phyloP scores from a whole-genome alignment of 2,329 filamentous ascomycete genomes.

The Colletotrichum lupini region DNA sequence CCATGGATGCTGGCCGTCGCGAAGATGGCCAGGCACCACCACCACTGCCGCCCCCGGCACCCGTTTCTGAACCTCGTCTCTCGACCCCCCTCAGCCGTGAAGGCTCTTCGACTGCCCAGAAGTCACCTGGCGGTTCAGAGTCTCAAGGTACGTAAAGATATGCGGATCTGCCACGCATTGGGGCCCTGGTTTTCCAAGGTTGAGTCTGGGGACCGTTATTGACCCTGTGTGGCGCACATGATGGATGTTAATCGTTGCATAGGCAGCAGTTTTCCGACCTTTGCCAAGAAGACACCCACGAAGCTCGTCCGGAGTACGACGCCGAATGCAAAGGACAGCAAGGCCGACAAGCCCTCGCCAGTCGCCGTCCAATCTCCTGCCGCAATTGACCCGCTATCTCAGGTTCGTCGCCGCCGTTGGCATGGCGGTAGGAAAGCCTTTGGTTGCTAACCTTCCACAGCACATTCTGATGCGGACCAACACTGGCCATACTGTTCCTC shows the following conservation, averaged over 20 bases:
- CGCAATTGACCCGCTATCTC: conserved; percentile 44
- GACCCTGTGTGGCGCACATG: conserved; percentile 6
- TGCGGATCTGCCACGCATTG: background rate
- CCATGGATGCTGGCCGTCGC: conserved; percentile 29
- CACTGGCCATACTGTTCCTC: conserved; percentile 68
- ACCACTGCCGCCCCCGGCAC: background rate
- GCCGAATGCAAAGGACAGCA: conserved; percentile 35
- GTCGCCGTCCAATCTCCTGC: conserved; percentile 31
- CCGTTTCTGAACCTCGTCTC: conserved; percentile 40
- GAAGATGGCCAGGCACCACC: conserved; percentile 15
- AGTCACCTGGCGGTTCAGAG: conserved; percentile 43
- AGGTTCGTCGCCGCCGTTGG: conserved; percentile 37
- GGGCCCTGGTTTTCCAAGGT: background rate
- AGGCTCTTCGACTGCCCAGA: conserved; percentile 27
- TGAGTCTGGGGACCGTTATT: background rate
- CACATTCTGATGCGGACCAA: conserved; percentile 76
- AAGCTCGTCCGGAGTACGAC: conserved; percentile 27
- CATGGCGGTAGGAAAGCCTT: background rate
- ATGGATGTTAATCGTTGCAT: conserved; percentile 20
- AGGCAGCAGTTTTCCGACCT: conserved; percentile 32
- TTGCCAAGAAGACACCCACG: conserved; percentile 35
- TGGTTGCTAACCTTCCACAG: conserved; percentile 45
- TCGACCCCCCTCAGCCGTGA: conserved; percentile 38
- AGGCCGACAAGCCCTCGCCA: conserved; percentile 33
- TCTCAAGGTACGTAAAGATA: conserved; percentile 42